Base-by-base conservation (phyloP, 345 rosid genomes). In the Populus tremula region DNA sequence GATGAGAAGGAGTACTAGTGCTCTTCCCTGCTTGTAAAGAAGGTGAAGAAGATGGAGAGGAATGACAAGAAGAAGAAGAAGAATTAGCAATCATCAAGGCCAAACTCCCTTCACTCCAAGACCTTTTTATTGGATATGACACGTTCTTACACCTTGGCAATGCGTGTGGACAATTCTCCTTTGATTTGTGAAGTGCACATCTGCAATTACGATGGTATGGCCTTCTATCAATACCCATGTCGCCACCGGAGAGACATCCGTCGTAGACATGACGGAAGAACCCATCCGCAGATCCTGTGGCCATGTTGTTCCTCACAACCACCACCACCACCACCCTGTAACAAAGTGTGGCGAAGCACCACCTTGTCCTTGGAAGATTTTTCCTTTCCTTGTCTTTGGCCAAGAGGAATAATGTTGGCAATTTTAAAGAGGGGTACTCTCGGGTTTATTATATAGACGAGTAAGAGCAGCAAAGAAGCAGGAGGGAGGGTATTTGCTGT, bases 41-140 rank as follows among this genome's bases (percentile, higher is more conserved):
- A 18, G 91, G 86, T 0, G 90, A 87, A 50, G 90, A 84, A 5
- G 88, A 84, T 8, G 91, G 86, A 1, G 91, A 84, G 16, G 86
- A 83, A 43, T 71, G 74, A 31, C 76, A 75, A 36, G 77, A 41
- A 10, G 45, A 65, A n/a, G 77, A 27, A 8, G 43, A 20, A 66
- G 38, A 54, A 2, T 16, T 10, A 43, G 61, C 69, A 3, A 39
- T 72, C n/a, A 73, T 70, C 82, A 88, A 45, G 50, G 82, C 83
- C 81, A 93, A 76, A 78, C 73, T 80, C 16, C 91, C 90, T 81
- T 91, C 96, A 36, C 96, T 93, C 91, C 91, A 91, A 2, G 93
- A 76, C 80, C 89, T 84, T 62, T 85, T 82, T 2, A 91, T 80
- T 0, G 93, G 97, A 68, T 88, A 91, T 23, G 87, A 81, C 5